phyloP scores from a whole-genome alignment of 2,329 filamentous ascomycete genomes.

The Trichocomaceae sp. region DNA sequence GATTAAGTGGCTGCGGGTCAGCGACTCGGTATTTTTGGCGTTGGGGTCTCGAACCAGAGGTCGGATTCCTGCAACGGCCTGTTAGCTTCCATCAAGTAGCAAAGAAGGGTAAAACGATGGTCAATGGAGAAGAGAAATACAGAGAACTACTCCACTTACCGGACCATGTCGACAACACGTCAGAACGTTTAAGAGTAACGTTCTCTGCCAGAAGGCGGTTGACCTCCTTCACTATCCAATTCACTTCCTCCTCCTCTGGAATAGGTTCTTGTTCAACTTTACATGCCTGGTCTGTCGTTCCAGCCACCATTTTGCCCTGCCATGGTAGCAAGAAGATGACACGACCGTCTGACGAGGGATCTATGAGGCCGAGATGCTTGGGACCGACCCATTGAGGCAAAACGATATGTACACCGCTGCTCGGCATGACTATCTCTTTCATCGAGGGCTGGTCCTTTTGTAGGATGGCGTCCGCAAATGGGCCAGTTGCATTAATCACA shows the following conservation, averaged over 20 bases:
- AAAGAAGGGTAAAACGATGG: not conserved
- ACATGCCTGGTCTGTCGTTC: conserved; percentile 75
- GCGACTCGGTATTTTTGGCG: conserved; percentile 74
- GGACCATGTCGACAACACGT: conserved; percentile 82
- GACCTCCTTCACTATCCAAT: conserved; percentile 81
- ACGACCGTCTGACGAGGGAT: conserved; percentile 76
- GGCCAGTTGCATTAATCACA: conserved; percentile 81
- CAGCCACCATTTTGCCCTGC: conserved; percentile 87
- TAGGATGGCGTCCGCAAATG: conserved; percentile 76
- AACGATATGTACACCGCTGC: conserved; percentile 78
- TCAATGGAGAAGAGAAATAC: not conserved
- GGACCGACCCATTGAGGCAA: conserved; percentile 82
- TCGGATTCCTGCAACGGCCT: conserved; percentile 48
- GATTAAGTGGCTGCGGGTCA: conserved; percentile 82
- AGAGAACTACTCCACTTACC: conserved; percentile 35
- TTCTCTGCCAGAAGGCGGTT: conserved; percentile 74
- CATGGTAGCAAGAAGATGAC: conserved; percentile 91
- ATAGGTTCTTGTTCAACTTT: conserved; percentile 65
- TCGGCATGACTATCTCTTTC: conserved; percentile 74
- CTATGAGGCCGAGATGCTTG: conserved; percentile 77
- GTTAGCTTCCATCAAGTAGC: not conserved
- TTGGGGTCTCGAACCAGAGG: conserved; percentile 81
- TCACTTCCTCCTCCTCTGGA: conserved; percentile 74
- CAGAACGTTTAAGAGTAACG: conserved; percentile 74
- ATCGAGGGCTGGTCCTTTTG: conserved; percentile 70